A percentile compares a stretch with the other conserved stretches of the same genome.
These are phyloP conservation scores for Aphanomyces euteiches DNA, from an alignment of 352 stramenopile genomes.

Conservation along the genomic window DNA sequence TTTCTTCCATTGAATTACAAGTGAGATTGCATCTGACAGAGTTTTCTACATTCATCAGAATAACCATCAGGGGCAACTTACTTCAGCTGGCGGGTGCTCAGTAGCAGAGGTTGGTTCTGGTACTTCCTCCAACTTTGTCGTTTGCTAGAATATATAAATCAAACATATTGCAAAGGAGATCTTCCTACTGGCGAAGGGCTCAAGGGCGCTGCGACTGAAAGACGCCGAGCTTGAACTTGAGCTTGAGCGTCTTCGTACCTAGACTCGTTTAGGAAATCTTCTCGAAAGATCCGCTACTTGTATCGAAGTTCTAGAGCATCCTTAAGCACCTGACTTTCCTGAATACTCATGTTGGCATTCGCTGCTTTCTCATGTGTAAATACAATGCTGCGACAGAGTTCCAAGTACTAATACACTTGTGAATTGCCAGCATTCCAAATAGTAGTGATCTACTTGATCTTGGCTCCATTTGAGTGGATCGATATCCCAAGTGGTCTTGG, in stretches of 20 bases:
- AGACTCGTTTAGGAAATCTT: neutral
- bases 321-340: constrained; percentile 24
- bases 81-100: too few relatives aligned
- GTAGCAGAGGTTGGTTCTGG: neutral
- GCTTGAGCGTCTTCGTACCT: constrained; percentile 30
- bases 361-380: constrained; percentile 27
- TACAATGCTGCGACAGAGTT: constrained; percentile 29
- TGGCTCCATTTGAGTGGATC: constrained; percentile 20
- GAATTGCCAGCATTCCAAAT: neutral
- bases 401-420: constrained; percentile 17
- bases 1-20: too few relatives aligned
- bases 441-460: constrained; percentile 11
- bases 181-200: neutral
- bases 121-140: neutral
- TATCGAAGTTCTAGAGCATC: constrained; percentile 24
- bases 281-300: neutral
- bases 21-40: too few relatives aligned
- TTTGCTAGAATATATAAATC: neutral
- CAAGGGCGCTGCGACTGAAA: neutral
- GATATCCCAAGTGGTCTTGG: constrained; percentile 12
- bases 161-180: neutral
- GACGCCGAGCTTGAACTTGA: constrained; percentile 5
- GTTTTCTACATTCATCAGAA: too few relatives aligned
- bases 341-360: constrained; percentile 10
- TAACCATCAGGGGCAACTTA: too few relatives aligned